phyloP scores from a whole-genome alignment of 768 basidiomycete genomes.

The Lactarius pseudohatsudake region DNA sequence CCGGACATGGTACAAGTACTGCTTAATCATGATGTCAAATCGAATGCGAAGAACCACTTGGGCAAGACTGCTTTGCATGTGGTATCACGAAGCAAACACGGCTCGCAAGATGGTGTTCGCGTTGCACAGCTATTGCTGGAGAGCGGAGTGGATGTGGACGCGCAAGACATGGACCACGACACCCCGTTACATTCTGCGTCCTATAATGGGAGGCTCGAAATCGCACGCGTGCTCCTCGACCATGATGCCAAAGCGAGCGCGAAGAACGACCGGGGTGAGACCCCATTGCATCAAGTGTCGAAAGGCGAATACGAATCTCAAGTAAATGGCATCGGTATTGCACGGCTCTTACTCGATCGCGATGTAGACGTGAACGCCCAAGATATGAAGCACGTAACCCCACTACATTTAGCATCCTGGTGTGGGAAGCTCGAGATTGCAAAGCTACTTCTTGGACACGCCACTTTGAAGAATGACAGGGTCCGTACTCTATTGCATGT shows the following conservation, averaged over 20 bases:
- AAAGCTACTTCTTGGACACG: no score
- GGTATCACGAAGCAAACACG: background rate
- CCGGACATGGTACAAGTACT: background rate
- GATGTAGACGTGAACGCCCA: no score
- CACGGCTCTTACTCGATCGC: no score
- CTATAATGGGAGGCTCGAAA: background rate
- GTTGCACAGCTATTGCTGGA: background rate
- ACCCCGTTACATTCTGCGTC: background rate
- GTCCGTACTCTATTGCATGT: no score
- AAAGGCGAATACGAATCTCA: no score
- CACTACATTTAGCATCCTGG: no score
- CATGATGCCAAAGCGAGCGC: background rate
- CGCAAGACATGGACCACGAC: background rate
- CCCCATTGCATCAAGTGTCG: no score
- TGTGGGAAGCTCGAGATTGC: no score
- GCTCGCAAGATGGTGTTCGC: background rate
- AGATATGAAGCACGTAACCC: no score
- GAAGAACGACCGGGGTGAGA: background rate
- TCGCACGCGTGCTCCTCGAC: background rate
- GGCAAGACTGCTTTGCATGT: background rate
- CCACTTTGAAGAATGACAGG: no score
- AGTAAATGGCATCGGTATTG: no score
- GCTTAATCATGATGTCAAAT: background rate
- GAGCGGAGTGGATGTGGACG: background rate
- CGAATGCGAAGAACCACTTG: background rate